Evolutionary conservation across 2,329 filamentous ascomycete genomes (phyloP).

Genomic region (Diplodia sapinea): DNA sequence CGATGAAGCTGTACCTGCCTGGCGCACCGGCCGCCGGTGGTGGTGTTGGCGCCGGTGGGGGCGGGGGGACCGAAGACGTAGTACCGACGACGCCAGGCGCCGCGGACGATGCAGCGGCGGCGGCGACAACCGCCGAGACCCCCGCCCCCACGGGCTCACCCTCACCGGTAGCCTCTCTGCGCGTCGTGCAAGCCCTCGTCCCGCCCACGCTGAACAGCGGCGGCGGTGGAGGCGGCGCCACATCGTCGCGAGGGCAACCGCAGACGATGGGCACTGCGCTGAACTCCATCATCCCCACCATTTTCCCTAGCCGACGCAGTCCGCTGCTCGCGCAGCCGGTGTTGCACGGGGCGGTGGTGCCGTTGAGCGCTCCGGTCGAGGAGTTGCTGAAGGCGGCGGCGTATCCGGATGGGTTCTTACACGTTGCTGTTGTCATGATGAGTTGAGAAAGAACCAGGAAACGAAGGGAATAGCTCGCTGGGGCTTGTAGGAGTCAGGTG

Average conservation of each 20-base stretch:
- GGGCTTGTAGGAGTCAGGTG: no score
- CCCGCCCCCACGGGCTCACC: not conserved
- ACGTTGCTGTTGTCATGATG: constrained; percentile 78
- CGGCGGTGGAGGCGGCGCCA: constrained; percentile 23
- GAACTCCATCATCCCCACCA: constrained; percentile 72
- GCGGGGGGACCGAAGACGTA: not conserved
- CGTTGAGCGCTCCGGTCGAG: constrained; percentile 78
- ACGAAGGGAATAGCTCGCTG: no score
- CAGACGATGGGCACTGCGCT: constrained; percentile 80
- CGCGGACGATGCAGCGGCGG: constrained; percentile 35
- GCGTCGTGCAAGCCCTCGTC: constrained; percentile 74
- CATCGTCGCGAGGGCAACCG: constrained; percentile 49
- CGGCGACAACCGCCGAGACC: not conserved
- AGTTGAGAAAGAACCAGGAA: constrained; percentile 43
- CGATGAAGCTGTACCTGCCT: constrained; percentile 83
- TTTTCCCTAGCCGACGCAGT: constrained; percentile 87
- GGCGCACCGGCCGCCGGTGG: constrained; percentile 47
- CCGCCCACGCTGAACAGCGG: constrained; percentile 50
- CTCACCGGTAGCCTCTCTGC: constrained; percentile 45
- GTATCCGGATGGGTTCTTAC: constrained; percentile 92
- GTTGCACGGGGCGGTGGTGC: constrained; percentile 82
- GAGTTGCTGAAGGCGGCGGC: constrained; percentile 82
- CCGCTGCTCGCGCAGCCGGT: constrained; percentile 83
- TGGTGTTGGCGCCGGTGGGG: not conserved
- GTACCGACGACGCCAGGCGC: not conserved